These are phyloP conservation scores for Debaryomycetaceae sp. DNA, from an alignment of 1,139 yeast species.

Conservation along the genomic window DNA sequence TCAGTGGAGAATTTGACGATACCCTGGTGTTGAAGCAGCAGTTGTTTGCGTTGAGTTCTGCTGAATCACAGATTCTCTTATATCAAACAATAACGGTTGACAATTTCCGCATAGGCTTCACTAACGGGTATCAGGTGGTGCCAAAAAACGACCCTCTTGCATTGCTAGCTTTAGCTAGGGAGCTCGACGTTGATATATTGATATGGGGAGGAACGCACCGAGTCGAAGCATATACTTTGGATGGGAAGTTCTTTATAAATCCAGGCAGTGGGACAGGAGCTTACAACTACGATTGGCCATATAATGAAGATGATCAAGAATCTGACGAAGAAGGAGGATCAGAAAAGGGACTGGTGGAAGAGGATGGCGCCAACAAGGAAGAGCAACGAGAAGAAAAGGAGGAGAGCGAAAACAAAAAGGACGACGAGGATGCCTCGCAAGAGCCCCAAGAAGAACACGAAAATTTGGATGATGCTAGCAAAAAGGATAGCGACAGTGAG, in stretches of 20 bases:
- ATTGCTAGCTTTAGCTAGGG: constrained; percentile 77
- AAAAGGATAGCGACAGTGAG: constrained; percentile 10
- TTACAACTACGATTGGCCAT: constrained; percentile 49
- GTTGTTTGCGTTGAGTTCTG: constrained; percentile 19
- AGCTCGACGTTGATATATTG: constrained; percentile 85
- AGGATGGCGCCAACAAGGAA: constrained; percentile 16
- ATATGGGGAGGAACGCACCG: constrained; percentile 97
- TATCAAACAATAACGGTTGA: constrained; percentile 68
- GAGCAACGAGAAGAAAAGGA: constrained; percentile 9
- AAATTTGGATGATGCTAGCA: constrained; percentile 13
- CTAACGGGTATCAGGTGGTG: constrained; percentile 79
- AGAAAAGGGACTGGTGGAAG: constrained; percentile 26
- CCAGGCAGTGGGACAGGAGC: constrained; percentile 99
- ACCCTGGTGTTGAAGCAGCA: constrained; percentile 31
- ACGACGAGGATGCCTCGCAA: constrained; percentile 16
- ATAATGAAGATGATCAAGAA: constrained; percentile 44
- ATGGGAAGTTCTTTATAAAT: constrained; percentile 86
- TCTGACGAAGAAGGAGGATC: constrained; percentile 35
- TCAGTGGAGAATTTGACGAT: constrained; percentile 73
- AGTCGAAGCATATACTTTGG: constrained; percentile 90
- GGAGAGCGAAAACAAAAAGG: constrained; percentile 8
- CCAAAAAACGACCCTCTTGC: constrained; percentile 89
- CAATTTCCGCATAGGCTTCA: constrained; percentile 73
- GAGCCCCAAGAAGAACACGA: constrained; percentile 31
- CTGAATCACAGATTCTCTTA: constrained; percentile 55